Percentiles rank a stretch among this genome's conserved stretches.
These are phyloP conservation scores for Didymella lethalis DNA, from an alignment of 2,329 filamentous ascomycete species.

Conservation along the genomic window DNA sequence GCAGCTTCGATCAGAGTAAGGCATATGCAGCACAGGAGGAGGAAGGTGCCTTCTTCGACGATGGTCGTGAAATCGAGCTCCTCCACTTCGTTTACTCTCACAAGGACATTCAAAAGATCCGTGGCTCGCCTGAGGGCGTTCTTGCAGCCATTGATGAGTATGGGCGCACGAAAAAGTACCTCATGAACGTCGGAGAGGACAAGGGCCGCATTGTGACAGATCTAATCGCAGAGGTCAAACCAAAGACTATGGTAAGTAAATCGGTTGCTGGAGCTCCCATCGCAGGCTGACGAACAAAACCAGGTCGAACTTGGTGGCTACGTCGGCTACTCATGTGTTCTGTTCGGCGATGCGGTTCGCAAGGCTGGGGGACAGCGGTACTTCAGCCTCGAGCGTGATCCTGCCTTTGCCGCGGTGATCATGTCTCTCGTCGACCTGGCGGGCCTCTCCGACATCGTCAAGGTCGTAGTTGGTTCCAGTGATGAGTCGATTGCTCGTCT, in stretches of 20 bases:
- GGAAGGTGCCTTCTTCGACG: slow-evolving; percentile 61
- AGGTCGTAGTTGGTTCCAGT: slow-evolving; percentile 74
- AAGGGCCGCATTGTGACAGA: slow-evolving; percentile 76
- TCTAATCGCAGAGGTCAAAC: slow-evolving; percentile 72
- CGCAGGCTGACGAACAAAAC: slow-evolving; percentile 15
- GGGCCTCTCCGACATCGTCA: slow-evolving; percentile 73
- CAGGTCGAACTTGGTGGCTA: slow-evolving; percentile 80
- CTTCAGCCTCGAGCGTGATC: slow-evolving; percentile 75
- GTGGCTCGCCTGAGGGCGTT: slow-evolving; percentile 69
- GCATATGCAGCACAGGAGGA: slow-evolving; percentile 58
- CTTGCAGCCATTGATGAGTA: slow-evolving; percentile 76
- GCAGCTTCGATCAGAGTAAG: slow-evolving; percentile 52
- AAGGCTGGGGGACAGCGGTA: slow-evolving; percentile 71
- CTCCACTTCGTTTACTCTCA: slow-evolving; percentile 72
- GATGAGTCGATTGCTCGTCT: slow-evolving; percentile 71
- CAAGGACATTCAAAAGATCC: slow-evolving; percentile 67
- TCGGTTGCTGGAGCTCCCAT: not conserved
- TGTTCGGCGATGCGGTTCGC: slow-evolving; percentile 73
- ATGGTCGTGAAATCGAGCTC: slow-evolving; percentile 77
- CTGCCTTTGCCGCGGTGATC: slow-evolving; percentile 76
- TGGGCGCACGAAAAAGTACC: slow-evolving; percentile 69
- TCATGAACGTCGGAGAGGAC: slow-evolving; percentile 81
- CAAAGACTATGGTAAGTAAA: slow-evolving; percentile 66
- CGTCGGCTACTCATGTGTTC: slow-evolving; percentile 80
- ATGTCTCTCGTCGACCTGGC: slow-evolving; percentile 75